phyloP scores from a whole-genome alignment of 805 yeast species.

The Tetrapisispora pingtungensis region DNA sequence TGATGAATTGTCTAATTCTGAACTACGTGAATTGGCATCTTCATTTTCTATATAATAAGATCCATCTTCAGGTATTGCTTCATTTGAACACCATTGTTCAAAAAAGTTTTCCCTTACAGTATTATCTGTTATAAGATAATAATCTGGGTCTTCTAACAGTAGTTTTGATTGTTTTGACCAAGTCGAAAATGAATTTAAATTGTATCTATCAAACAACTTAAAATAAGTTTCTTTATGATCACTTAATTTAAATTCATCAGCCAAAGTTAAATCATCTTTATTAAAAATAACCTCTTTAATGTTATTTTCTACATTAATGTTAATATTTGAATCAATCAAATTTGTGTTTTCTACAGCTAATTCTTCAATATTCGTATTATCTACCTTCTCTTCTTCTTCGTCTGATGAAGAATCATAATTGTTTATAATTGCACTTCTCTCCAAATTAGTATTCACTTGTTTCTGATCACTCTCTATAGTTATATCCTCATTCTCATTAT shows the following conservation, averaged over 20 bases:
- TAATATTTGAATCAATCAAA: no score
- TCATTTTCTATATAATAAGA: constrained; percentile 8
- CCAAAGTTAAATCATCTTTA: constrained; percentile 11
- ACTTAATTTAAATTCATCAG: constrained; percentile 7
- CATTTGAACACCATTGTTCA: constrained; percentile 36
- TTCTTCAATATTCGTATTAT: no score
- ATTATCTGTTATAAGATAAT: constrained; percentile 28
- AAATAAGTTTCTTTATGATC: constrained; percentile 19
- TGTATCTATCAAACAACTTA: constrained; percentile 27
- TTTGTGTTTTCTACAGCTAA: neutral
- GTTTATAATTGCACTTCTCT: constrained; percentile 7
- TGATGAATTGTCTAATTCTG: constrained; percentile 1
- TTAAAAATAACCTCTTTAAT: neutral
- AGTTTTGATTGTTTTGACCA: constrained; percentile 40
- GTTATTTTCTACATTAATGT: neutral
- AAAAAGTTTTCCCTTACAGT: constrained; percentile 32
- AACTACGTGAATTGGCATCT: neutral
- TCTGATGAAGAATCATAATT: constrained; percentile 18
- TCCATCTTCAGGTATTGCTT: neutral
- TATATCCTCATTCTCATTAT: no score
- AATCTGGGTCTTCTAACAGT: constrained; percentile 36
- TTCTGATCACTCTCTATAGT: no score
- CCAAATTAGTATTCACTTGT: neutral
- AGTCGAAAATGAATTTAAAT: constrained; percentile 35
- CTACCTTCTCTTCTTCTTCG: constrained; percentile 9